Percentiles rank a stretch among this genome's conserved stretches.
Conservation (phyloP, 208 protist species). For the Acanthamoeba castellanii region DNA sequence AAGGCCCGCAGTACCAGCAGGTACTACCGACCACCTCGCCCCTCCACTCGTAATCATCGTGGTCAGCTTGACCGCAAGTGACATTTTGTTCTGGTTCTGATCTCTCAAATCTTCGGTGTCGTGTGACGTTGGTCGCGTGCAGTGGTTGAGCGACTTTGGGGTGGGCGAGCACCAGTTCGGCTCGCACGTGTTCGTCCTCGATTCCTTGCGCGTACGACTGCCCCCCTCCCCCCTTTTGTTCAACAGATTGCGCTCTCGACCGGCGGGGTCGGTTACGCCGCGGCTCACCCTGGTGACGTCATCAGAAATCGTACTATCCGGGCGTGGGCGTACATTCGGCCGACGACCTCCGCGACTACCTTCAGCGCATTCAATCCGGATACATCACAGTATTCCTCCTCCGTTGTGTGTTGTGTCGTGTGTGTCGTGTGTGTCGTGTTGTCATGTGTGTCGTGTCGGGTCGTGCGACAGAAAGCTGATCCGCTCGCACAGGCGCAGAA, state of each 20-base stretch:
- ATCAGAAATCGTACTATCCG: background rate
- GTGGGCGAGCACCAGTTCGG: background rate
- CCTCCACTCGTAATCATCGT: background rate
- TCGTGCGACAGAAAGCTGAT: too few relatives aligned
- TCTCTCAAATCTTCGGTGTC: too few relatives aligned
- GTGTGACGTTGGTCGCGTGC: too few relatives aligned
- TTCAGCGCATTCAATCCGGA: background rate
- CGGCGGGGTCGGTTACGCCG: too few relatives aligned
- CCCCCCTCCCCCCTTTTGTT: background rate
- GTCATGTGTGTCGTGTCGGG: background rate
- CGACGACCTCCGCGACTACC: background rate
- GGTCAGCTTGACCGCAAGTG: background rate
- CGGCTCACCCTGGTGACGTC: background rate
- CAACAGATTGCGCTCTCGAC: too few relatives aligned
- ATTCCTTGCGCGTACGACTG: background rate
- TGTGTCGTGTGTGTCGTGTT: background rate
- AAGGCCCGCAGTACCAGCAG: background rate
- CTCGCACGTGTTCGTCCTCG: background rate
- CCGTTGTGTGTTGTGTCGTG: too few relatives aligned
- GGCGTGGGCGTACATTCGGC: background rate
- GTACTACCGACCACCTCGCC: background rate
- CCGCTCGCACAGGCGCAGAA: background rate
- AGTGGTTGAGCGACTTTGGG: slow-evolving; percentile 4
- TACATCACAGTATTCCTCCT: background rate
- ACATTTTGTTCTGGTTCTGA: background rate